Conservation (phyloP, 1,139 yeast species). For the Pichiaceae sp. region DNA sequence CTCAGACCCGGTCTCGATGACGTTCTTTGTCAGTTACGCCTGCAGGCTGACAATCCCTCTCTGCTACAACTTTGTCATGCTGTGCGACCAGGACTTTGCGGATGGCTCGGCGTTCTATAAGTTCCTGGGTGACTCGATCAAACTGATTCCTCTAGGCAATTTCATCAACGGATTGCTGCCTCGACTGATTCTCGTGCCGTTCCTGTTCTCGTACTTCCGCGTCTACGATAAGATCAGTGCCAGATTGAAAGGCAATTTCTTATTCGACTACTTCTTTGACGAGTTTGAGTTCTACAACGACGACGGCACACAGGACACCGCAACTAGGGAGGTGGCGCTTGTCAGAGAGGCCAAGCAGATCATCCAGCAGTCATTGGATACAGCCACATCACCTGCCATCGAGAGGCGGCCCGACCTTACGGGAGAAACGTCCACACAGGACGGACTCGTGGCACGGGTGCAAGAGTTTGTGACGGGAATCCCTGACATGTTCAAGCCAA, state of each 20-base stretch:
- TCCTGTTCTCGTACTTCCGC: slow-evolving; percentile 51
- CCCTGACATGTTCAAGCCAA: too few relatives aligned
- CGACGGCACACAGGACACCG: slow-evolving; percentile 4
- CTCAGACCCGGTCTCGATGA: slow-evolving; percentile 67
- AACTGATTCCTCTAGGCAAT: slow-evolving; percentile 66
- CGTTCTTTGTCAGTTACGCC: slow-evolving; percentile 74
- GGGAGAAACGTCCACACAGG: not conserved
- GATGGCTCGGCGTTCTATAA: slow-evolving; percentile 33
- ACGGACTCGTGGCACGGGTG: not conserved
- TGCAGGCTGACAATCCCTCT: slow-evolving; percentile 79
- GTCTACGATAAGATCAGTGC: slow-evolving; percentile 59
- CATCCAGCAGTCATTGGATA: slow-evolving; percentile 9
- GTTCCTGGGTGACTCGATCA: slow-evolving; percentile 70
- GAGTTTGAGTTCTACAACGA: slow-evolving; percentile 21
- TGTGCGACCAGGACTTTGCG: slow-evolving; percentile 34
- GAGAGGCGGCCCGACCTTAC: not conserved
- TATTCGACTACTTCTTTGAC: slow-evolving; percentile 39
- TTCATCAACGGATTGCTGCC: slow-evolving; percentile 71
- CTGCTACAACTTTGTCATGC: slow-evolving; percentile 68
- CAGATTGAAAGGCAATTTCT: slow-evolving; percentile 28
- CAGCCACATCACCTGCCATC: too few relatives aligned
- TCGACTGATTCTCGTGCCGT: slow-evolving; percentile 60
- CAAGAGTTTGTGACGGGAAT: too few relatives aligned
- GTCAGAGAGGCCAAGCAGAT: slow-evolving; percentile 20
- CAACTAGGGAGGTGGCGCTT: slow-evolving; percentile 11